Evolutionary conservation across 129 eudicot genomes (phyloP).

Genomic region (Tanacetum coccineum): DNA sequence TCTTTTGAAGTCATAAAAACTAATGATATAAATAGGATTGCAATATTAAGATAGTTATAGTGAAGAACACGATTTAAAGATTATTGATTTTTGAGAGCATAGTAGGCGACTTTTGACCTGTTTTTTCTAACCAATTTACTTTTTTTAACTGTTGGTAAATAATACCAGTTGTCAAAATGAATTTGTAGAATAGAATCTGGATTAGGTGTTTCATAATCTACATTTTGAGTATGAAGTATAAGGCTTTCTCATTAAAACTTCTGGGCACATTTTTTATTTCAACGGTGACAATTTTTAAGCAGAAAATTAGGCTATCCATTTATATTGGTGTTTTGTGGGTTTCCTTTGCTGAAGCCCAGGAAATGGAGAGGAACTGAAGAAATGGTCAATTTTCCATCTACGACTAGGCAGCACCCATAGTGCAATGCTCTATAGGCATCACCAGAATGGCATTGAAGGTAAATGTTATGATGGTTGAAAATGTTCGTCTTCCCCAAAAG

Average conservation of each 20-base stretch:
- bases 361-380: slow-evolving; percentile 15
- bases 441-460: slow-evolving; percentile 6
- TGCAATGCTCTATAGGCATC: not conserved
- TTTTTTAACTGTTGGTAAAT: not conserved
- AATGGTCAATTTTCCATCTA: not conserved
- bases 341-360: slow-evolving; percentile 1
- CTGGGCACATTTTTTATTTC: not conserved
- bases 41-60: not conserved
- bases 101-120: not conserved
- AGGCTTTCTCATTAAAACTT: not conserved
- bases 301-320: not conserved
- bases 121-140: too few relatives aligned
- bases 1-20: not conserved
- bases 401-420: too few relatives aligned
- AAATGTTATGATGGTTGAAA: slow-evolving; percentile 2
- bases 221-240: not conserved
- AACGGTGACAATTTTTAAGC: not conserved
- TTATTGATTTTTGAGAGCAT: not conserved
- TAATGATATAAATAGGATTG: slow-evolving; percentile 1
- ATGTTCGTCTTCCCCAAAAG: not conserved
- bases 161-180: not conserved
- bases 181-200: not conserved
- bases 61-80: not conserved
- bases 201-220: not conserved
- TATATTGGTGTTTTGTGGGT: slow-evolving; percentile 3